These are phyloP conservation scores for Pseudocercospora fijiensis DNA, from an alignment of 2,329 filamentous ascomycete species.

Conservation along the genomic window DNA sequence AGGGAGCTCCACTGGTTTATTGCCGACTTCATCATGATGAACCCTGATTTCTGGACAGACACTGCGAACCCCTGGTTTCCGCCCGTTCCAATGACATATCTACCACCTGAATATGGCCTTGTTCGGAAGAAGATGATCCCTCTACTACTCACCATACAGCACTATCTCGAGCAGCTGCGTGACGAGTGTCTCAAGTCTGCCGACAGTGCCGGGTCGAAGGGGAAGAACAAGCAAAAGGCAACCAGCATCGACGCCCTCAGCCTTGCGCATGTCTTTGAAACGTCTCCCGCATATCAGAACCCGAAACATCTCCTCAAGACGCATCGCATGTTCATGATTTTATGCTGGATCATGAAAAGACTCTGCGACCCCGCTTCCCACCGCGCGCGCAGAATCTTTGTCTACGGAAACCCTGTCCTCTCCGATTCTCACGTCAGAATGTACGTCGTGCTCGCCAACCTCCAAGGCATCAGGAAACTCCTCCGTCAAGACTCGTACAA, in stretches of 20 bases:
- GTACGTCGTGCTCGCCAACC: conserved; percentile 11
- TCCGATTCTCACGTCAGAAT: conserved; percentile 10
- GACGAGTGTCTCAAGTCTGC: background rate
- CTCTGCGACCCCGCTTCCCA: conserved; percentile 5
- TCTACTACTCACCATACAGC: conserved; percentile 11
- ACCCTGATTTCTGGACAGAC: conserved; percentile 11
- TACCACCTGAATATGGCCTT: background rate
- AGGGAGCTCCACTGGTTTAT: background rate
- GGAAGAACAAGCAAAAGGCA: background rate
- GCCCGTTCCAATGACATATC: background rate
- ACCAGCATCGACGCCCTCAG: background rate
- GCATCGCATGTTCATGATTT: conserved; percentile 11
- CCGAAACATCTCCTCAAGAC: conserved; percentile 3
- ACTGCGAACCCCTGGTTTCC: conserved; percentile 2
- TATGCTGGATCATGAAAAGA: conserved; percentile 15
- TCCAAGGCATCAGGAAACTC: conserved; percentile 1
- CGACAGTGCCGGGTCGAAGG: background rate
- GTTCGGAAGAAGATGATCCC: conserved; percentile 6
- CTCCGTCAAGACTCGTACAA: background rate
- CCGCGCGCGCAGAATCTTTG: background rate
- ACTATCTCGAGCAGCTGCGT: conserved; percentile 10
- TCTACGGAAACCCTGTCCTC: conserved; percentile 4
- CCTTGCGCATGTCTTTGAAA: background rate
- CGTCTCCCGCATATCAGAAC: background rate
- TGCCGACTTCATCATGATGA: conserved; percentile 1